These are phyloP conservation scores for Claviceps paspali DNA, from an alignment of 2,329 filamentous ascomycete genomes.

Conservation along the genomic window DNA sequence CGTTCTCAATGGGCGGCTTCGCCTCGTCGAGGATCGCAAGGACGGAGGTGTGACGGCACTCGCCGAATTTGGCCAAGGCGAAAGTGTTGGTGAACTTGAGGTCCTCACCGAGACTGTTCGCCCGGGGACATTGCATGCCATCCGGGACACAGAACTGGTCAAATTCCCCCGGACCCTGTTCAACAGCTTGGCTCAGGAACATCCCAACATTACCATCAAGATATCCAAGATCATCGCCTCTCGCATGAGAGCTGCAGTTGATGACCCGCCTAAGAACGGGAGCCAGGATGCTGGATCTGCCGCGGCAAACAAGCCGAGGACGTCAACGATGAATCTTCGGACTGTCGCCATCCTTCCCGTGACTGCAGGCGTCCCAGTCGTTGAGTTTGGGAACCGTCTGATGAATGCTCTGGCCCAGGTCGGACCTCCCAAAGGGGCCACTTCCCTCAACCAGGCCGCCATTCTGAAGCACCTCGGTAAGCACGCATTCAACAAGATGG, in stretches of 20 bases:
- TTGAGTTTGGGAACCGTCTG: conserved; percentile 83
- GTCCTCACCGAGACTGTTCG: conserved; percentile 87
- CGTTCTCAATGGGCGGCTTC: conserved; percentile 80
- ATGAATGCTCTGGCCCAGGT: conserved; percentile 82
- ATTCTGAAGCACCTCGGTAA: conserved; percentile 90
- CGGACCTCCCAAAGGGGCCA: conserved; percentile 77
- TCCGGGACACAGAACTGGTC: conserved; percentile 88
- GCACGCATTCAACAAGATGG: conserved; percentile 94
- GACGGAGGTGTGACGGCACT: conserved; percentile 73
- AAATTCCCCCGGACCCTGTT: conserved; percentile 93
- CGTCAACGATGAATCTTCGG: conserved; percentile 79
- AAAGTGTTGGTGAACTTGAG: conserved; percentile 93
- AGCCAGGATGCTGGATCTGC: conserved; percentile 50
- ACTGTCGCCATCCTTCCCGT: conserved; percentile 89
- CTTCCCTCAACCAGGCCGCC: conserved; percentile 80
- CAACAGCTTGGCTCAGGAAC: conserved; percentile 93
- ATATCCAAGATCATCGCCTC: conserved; percentile 97
- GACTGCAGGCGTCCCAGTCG: conserved; percentile 78
- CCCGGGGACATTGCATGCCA: conserved; percentile 86
- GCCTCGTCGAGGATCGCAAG: conserved; percentile 68
- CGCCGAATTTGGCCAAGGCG: conserved; percentile 90
- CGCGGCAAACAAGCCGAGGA: conserved; percentile 37
- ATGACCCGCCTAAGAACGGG: conserved; percentile 57
- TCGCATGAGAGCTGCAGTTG: conserved; percentile 77
- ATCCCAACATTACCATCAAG: conserved; percentile 96